Conservation (phyloP, 1,139 yeast genomes). For the Lodderomyces margitis region DNA sequence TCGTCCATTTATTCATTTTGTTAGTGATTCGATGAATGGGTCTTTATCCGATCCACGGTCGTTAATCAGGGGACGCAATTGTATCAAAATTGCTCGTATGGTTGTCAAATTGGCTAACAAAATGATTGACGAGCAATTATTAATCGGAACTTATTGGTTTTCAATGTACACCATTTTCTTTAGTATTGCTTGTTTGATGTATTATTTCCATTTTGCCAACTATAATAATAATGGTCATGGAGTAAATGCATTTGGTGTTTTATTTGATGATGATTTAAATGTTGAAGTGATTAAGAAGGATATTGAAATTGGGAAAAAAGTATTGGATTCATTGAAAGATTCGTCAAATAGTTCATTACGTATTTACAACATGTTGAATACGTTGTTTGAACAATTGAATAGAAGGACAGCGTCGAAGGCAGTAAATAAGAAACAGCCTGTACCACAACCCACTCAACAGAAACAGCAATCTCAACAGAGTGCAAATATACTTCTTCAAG, state of each 20-base stretch:
- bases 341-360: constrained; percentile 76
- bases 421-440: constrained; percentile 6
- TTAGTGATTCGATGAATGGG: constrained; percentile 49
- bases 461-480: constrained; percentile 2
- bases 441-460: neutral
- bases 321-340: constrained; percentile 67
- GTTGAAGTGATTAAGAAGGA: constrained; percentile 69
- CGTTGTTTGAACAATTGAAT: constrained; percentile 78
- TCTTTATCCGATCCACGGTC: constrained; percentile 45
- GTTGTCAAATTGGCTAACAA: constrained; percentile 83
- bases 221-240: constrained; percentile 27
- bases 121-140: constrained; percentile 68
- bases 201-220: constrained; percentile 73
- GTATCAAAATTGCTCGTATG: constrained; percentile 80
- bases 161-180: constrained; percentile 90
- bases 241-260: constrained; percentile 45
- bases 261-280: constrained; percentile 60
- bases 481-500: constrained; percentile 16
- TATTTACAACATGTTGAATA: constrained; percentile 75
- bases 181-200: constrained; percentile 83
- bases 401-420: constrained; percentile 56
- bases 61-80: constrained; percentile 72
- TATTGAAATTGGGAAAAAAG: constrained; percentile 78
- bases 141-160: constrained; percentile 92
- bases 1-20: constrained; percentile 88